Base-by-base conservation (phyloP, 192 early-diverging fungal species). In the Mortierella claussenii region DNA sequence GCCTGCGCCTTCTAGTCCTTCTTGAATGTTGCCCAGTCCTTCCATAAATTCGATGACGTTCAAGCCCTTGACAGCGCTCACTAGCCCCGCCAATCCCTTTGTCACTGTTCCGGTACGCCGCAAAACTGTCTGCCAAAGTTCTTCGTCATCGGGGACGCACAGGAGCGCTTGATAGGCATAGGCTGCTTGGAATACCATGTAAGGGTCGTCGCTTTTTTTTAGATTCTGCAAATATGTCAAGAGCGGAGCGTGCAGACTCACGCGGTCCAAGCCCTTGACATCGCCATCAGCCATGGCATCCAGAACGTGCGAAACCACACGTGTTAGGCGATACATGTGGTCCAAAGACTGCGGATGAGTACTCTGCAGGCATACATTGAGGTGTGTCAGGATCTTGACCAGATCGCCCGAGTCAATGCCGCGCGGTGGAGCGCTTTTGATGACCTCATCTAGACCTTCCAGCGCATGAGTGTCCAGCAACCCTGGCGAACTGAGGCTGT, bases 241-340 rank as follows among this genome's bases (percentile, higher is more conserved):
- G 21, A 61, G 33, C 4, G 59, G 47, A 5, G 2, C 47, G 37
- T 50, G 59, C 18, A 61, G 43, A 4, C 37, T 8, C 4, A 23
- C 59, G 23, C 48, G 59, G 32, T 48, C 17, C 47, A 48, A 21
- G n/a, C 34, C 59, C 33, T 61, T 61, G 59, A 61, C 33, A 3
- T 50, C 7, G 24, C 45, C 6, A 48, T 61, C 59, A n/a, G 32
- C 59, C 59, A 50, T 50, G 7, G 47, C 48, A 48, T 61, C 59
- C 30, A 61, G 21, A 7, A 61, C 34, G 13, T 33, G 45, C 15
- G 59, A 48, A 2, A 61, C 33, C 33, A 34, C 21, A 30, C 48
- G 26, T 1, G 48, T 27, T 27, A 61, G 44, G n/a, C 24, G 28
- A 33, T 48, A 61, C 11, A 50, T n/a, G 50, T 50, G 47, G 1